Conservation (phyloP, 208 protist species). For the Tritrichomonas foetus region DNA sequence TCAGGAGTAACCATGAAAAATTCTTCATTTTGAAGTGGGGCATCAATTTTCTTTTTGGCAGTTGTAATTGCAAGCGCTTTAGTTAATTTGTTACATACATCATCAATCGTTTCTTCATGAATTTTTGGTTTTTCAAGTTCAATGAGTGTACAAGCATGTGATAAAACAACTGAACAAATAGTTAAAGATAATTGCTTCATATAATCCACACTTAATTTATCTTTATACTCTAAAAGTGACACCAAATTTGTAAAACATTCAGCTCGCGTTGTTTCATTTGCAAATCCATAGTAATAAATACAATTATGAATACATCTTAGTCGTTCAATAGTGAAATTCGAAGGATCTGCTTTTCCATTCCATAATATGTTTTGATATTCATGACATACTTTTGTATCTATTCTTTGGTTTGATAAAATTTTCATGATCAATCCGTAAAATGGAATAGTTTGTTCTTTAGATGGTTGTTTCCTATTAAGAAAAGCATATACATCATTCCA, state of each 20-base stretch:
- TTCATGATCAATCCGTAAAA: not conserved
- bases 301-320: not conserved
- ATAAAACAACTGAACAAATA: not conserved
- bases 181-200: constrained; percentile 1
- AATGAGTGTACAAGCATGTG: not conserved
- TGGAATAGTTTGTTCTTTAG: not conserved
- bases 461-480: not conserved
- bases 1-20: not conserved
- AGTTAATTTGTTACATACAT: not conserved
- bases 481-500: not conserved
- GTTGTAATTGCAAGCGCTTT: not conserved
- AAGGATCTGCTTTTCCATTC: not conserved
- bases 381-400: not conserved
- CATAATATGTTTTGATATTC: not conserved
- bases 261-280: not conserved
- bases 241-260: not conserved
- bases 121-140: not conserved
- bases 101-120: not conserved
- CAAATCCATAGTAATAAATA: constrained; percentile 6
- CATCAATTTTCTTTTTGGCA: not conserved
- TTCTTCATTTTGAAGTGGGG: not conserved
- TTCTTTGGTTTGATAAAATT: not conserved
- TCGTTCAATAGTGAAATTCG: not conserved
- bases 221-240: not conserved
- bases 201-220: not conserved